phyloP scores from a whole-genome alignment of 768 basidiomycete genomes.

The Pulveroboletus sp. region DNA sequence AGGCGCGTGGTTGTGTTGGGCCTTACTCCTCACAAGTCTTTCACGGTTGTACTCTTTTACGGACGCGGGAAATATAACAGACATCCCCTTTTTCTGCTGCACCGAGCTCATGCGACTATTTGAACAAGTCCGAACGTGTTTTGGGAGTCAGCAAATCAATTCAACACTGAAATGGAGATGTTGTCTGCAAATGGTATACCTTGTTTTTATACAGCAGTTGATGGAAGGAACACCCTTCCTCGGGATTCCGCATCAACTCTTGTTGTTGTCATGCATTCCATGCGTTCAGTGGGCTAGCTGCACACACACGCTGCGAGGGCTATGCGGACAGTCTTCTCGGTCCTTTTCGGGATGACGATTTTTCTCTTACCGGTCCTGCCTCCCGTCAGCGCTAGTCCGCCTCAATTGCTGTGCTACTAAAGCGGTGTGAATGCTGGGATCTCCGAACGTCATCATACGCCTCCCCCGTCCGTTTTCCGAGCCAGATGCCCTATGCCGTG shows the following conservation, averaged over 20 bases:
- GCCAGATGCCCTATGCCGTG: background rate
- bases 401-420: conserved; percentile 21
- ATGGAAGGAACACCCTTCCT: background rate
- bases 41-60: background rate
- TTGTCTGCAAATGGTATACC: conserved; percentile 21
- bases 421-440: conserved; percentile 20
- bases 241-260: background rate
- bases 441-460: conserved; percentile 16
- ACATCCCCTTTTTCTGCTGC: background rate
- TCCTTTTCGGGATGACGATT: background rate
- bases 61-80: background rate
- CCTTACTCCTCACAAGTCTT: background rate
- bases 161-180: conserved; percentile 1
- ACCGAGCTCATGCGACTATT: background rate
- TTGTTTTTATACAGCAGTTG: conserved; percentile 17
- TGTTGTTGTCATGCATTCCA: too few relatives aligned
- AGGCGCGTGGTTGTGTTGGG: background rate
- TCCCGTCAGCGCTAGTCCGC: background rate
- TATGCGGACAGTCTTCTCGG: background rate
- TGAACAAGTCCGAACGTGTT: conserved; percentile 11
- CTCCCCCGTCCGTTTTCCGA: conserved; percentile 8
- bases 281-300: background rate
- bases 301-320: conserved; percentile 1
- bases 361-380: background rate
- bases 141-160: background rate